Conservation (phyloP, 2,329 filamentous ascomycete genomes). For the Diplocarpon rosae region DNA sequence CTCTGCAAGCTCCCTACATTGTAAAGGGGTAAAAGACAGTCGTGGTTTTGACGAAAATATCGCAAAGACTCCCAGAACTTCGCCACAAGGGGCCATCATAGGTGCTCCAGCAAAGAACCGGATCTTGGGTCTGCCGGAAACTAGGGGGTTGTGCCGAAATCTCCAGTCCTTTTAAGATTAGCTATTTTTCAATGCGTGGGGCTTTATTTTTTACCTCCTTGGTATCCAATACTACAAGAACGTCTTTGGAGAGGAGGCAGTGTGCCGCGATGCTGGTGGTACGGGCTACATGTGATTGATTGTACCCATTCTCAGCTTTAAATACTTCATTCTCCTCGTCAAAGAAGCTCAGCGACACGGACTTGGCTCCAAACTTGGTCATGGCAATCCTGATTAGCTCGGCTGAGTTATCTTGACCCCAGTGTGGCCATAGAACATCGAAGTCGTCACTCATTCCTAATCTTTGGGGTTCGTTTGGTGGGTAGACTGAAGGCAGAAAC, state of each 20-base stretch:
- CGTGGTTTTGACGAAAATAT: constrained; percentile 24
- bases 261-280: constrained; percentile 29
- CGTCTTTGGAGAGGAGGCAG: constrained; percentile 26
- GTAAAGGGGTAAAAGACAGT: constrained; percentile 17
- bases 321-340: constrained; percentile 26
- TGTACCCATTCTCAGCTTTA: constrained; percentile 25
- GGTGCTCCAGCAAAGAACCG: constrained; percentile 31
- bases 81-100: constrained; percentile 24
- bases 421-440: constrained; percentile 18
- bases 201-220: constrained; percentile 18
- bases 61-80: constrained; percentile 26
- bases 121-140: constrained; percentile 21
- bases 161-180: constrained; percentile 28
- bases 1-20: constrained; percentile 24
- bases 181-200: neutral
- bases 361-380: constrained; percentile 21
- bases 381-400: constrained; percentile 19
- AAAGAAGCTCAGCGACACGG: constrained; percentile 28
- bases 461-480: constrained; percentile 23
- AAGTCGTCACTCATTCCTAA: constrained; percentile 15
- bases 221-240: constrained; percentile 28
- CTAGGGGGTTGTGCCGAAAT: constrained; percentile 26
- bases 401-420: constrained; percentile 14
- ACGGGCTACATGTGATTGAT: constrained; percentile 20
- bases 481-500: constrained; percentile 24